phyloP scores from a whole-genome alignment of 257 asterid species.

The Forsythia viridissima region DNA sequence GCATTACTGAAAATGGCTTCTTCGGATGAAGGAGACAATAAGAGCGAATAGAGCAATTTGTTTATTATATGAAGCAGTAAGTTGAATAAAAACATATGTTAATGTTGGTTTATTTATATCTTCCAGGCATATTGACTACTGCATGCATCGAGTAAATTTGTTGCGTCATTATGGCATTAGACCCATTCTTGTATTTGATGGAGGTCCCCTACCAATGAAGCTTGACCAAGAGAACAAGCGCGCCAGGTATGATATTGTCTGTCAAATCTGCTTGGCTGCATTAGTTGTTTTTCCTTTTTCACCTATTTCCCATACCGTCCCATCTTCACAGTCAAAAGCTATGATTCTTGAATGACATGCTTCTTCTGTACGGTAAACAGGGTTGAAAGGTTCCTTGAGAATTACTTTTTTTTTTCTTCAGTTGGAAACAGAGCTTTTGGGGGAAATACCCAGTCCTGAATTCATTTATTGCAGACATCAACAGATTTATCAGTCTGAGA shows the following conservation, averaged over 20 bases:
- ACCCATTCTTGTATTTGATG: constrained; percentile 94
- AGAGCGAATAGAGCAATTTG: not conserved
- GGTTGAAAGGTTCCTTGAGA: not conserved
- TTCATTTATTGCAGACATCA: constrained; percentile 8
- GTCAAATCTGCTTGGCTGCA: constrained; percentile 12
- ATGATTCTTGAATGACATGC: not conserved
- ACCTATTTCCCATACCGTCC: not conserved
- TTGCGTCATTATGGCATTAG: constrained; percentile 79
- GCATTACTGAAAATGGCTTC: no score
- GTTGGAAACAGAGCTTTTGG: not conserved
- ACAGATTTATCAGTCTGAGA: not conserved
- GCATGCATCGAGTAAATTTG: constrained; percentile 95
- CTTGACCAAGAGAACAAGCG: constrained; percentile 86
- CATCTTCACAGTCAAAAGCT: not conserved
- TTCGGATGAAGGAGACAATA: not conserved
- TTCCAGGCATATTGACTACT: constrained; percentile 86
- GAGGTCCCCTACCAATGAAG: constrained; percentile 94
- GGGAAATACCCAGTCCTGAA: not conserved
- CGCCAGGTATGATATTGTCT: constrained; percentile 55
- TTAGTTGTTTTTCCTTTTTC: constrained; percentile 1
- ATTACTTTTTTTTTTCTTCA: not conserved
- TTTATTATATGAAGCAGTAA: constrained; percentile 5
- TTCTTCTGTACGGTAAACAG: not conserved
- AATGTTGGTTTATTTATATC: constrained; percentile 8
- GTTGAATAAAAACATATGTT: constrained; percentile 5